Evolutionary conservation across 2,329 filamentous ascomycete species (phyloP).

Genomic region (Xylaria multiplex): DNA sequence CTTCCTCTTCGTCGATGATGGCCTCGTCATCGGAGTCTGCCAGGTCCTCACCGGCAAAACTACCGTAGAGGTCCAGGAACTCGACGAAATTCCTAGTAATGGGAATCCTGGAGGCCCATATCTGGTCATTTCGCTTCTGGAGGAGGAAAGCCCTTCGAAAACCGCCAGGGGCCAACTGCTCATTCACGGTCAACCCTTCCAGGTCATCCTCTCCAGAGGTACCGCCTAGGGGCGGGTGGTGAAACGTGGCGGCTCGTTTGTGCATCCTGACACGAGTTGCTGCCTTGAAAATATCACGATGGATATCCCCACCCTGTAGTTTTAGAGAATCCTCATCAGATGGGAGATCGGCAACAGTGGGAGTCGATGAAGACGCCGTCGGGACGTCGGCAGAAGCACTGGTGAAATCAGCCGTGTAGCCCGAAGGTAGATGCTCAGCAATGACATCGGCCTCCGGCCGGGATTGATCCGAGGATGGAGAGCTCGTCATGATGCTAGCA

Average conservation of each 20-base stretch:
- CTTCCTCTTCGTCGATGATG: conserved; percentile 58
- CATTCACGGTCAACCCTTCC: conserved; percentile 47
- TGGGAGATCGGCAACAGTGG: conserved; percentile 43
- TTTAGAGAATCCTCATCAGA: conserved; percentile 72
- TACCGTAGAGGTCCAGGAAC: conserved; percentile 79
- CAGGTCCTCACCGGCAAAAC: conserved; percentile 79
- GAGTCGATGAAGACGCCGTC: conserved; percentile 36
- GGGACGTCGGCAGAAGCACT: conserved; percentile 39
- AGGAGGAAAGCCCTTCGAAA: conserved; percentile 61
- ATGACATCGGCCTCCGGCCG: conserved; percentile 37
- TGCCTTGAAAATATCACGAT: conserved; percentile 80
- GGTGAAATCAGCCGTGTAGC: conserved; percentile 56
- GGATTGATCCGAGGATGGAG: conserved; percentile 28
- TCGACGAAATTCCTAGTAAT: conserved; percentile 78
- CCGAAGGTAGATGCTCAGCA: conserved; percentile 37
- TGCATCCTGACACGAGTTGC: conserved; percentile 65
- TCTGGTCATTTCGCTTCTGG: conserved; percentile 50
- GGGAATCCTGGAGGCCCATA: conserved; percentile 59
- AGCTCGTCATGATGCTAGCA: conserved; percentile 18
- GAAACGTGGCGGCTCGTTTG: conserved; percentile 73
- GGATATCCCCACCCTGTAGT: conserved; percentile 80
- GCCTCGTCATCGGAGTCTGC: conserved; percentile 70
- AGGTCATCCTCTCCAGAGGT: conserved; percentile 51
- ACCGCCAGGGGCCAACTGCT: conserved; percentile 54
- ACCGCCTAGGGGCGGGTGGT: conserved; percentile 60